A percentile compares a stretch with the other conserved stretches of the same genome.
Evolutionary conservation across 805 yeast genomes (phyloP).

Genomic region (Lipomyces yamanashiensis): DNA sequence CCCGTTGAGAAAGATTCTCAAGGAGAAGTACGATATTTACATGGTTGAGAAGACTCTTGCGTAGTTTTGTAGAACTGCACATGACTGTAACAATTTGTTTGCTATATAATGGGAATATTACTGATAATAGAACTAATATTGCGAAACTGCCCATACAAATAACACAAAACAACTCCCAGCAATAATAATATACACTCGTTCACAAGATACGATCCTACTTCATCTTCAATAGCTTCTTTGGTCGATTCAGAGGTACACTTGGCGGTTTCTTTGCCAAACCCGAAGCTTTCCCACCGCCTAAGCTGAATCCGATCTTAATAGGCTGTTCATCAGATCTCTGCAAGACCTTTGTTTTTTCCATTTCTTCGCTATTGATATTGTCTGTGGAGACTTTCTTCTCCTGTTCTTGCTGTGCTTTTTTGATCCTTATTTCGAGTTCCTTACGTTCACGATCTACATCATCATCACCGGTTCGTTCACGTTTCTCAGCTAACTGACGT

Average conservation of each 20-base stretch:
- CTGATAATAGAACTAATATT: no score
- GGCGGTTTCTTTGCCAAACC: constrained; percentile 15
- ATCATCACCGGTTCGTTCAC: constrained; percentile 46
- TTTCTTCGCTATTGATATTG: not conserved
- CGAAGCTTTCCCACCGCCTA: constrained; percentile 18
- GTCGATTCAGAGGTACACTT: constrained; percentile 13
- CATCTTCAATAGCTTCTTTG: constrained; percentile 19
- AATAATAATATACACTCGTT: not conserved
- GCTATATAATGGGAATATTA: no score
- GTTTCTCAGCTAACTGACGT: constrained; percentile 48
- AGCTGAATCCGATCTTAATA: constrained; percentile 28
- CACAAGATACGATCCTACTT: not conserved
- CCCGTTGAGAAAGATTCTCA: constrained; percentile 88
- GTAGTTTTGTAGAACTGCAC: constrained; percentile 8
- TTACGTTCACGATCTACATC: constrained; percentile 55
- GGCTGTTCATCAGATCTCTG: constrained; percentile 24
- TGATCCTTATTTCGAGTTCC: constrained; percentile 59
- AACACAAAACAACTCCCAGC: no score
- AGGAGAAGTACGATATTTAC: constrained; percentile 86
- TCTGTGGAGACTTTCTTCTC: constrained; percentile 9
- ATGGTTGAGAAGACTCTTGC: constrained; percentile 82
- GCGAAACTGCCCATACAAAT: no score
- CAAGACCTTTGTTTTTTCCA: constrained; percentile 14
- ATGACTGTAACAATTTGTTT: no score
- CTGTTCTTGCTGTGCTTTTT: constrained; percentile 46